These are phyloP conservation scores for Jaenimonas drosophilae DNA, from an alignment of 208 protist species.

Conservation along the genomic window DNA sequence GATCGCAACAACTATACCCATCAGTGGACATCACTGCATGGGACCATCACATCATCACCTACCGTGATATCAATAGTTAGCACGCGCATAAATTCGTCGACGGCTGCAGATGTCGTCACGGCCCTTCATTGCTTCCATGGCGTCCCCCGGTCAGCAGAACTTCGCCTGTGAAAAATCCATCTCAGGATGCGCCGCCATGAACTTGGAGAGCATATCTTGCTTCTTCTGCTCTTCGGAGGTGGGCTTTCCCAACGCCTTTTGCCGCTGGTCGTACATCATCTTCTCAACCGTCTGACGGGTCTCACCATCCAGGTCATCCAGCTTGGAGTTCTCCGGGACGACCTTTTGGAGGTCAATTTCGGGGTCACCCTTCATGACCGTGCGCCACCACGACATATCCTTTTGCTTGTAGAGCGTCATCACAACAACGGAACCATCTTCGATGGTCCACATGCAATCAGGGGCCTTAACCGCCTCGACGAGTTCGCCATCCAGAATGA, in stretches of 20 bases:
- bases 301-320: constrained; percentile 91
- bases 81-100: too few relatives aligned
- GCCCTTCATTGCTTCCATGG: too few relatives aligned
- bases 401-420: constrained; percentile 87
- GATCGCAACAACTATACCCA: too few relatives aligned
- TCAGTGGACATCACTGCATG: too few relatives aligned
- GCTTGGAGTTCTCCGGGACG: constrained; percentile 91
- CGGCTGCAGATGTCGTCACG: too few relatives aligned
- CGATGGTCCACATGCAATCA: constrained; percentile 91
- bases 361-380: constrained; percentile 70
- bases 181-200: constrained; percentile 92
- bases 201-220: constrained; percentile 90
- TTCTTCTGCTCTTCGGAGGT: constrained; percentile 93
- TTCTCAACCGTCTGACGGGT: constrained; percentile 93
- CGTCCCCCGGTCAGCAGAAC: constrained; percentile 50
- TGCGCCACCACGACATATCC: constrained; percentile 92
- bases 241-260: constrained; percentile 91
- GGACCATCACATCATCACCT: too few relatives aligned
- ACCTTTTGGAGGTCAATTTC: constrained; percentile 93
- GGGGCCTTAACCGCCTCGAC: constrained; percentile 53
- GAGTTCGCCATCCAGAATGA: constrained; percentile 83
- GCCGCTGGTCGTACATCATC: constrained; percentile 95
- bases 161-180: constrained; percentile 95
- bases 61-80: too few relatives aligned
- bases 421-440: constrained; percentile 79